Conservation (phyloP, 169 alveolate genomes). For the Eimeria praecox region DNA sequence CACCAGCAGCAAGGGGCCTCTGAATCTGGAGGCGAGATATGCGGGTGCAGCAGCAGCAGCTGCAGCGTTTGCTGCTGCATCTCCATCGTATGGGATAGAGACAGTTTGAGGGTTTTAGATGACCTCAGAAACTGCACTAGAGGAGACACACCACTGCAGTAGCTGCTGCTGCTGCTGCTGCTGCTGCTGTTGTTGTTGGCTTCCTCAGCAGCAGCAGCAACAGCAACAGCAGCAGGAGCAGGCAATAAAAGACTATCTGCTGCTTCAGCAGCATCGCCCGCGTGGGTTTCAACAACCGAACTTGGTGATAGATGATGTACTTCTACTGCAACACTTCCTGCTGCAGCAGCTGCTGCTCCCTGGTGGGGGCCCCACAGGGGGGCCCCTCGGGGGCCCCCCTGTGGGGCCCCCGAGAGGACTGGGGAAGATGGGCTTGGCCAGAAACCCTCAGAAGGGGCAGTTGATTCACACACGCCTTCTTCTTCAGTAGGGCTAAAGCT, state of each 20-base stretch:
- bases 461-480: slow-evolving; percentile 16
- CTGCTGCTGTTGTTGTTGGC: background rate
- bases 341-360: slow-evolving; percentile 7
- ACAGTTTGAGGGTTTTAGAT: slow-evolving; percentile 9
- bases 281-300: background rate
- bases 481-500: slow-evolving; percentile 31
- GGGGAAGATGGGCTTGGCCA: slow-evolving; percentile 56
- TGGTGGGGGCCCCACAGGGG: background rate
- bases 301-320: slow-evolving; percentile 40
- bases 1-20: slow-evolving; percentile 74
- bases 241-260: background rate
- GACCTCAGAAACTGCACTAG: slow-evolving; percentile 25
- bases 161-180: slow-evolving; percentile 61
- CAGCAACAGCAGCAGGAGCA: slow-evolving; percentile 26
- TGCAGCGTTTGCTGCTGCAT: slow-evolving; percentile 71
- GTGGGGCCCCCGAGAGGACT: slow-evolving; percentile 14
- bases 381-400: too few relatives aligned
- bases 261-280: background rate
- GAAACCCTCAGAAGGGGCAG: slow-evolving; percentile 55
- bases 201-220: background rate
- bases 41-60: slow-evolving; percentile 75
- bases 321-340: background rate
- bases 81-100: slow-evolving; percentile 54
- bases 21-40: slow-evolving; percentile 17
- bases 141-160: slow-evolving; percentile 47